These are phyloP conservation scores for Abortiporus biennis DNA, from an alignment of 1,284 basidiomycete genomes.

Conservation along the genomic window DNA sequence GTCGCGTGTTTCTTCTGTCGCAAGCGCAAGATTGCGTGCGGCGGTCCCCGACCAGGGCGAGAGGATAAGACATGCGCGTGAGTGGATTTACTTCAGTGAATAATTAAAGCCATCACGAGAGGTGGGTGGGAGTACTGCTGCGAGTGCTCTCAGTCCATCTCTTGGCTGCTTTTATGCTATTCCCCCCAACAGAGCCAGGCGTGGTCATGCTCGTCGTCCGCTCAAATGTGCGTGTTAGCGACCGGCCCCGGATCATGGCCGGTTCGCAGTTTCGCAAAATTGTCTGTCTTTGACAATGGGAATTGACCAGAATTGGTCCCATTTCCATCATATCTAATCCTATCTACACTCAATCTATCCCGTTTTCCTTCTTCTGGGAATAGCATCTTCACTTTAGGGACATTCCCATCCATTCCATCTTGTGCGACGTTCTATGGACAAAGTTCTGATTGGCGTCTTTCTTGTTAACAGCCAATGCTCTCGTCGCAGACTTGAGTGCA, in stretches of 20 bases:
- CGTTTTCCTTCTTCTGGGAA: neutral
- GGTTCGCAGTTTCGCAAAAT: neutral
- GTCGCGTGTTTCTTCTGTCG: slow-evolving; percentile 36
- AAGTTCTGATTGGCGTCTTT: slow-evolving; percentile 1
- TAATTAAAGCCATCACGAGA: neutral
- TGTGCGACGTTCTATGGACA: neutral
- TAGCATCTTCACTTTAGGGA: neutral
- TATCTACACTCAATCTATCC: slow-evolving; percentile 8
- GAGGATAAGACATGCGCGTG: slow-evolving; percentile 27
- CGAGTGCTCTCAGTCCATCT: neutral
- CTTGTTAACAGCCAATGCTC: slow-evolving; percentile 54
- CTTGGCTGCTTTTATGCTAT: neutral
- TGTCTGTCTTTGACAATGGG: neutral
- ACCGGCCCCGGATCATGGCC: neutral
- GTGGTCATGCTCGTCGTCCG: neutral
- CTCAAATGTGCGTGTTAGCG: neutral
- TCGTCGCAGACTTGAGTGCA: slow-evolving; percentile 49
- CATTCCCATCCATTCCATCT: no score
- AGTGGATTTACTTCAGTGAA: slow-evolving; percentile 11
- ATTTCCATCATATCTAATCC: slow-evolving; percentile 6
- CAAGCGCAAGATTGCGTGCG: slow-evolving; percentile 36
- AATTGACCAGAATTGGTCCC: neutral
- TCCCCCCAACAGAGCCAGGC: neutral
- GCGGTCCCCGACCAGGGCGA: slow-evolving; percentile 26
- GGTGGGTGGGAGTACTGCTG: neutral